Evolutionary conservation across 345 rosid species (phyloP), one percentile per base, ranked within the genome.

Genomic region (Ceriops decandra): DNA sequence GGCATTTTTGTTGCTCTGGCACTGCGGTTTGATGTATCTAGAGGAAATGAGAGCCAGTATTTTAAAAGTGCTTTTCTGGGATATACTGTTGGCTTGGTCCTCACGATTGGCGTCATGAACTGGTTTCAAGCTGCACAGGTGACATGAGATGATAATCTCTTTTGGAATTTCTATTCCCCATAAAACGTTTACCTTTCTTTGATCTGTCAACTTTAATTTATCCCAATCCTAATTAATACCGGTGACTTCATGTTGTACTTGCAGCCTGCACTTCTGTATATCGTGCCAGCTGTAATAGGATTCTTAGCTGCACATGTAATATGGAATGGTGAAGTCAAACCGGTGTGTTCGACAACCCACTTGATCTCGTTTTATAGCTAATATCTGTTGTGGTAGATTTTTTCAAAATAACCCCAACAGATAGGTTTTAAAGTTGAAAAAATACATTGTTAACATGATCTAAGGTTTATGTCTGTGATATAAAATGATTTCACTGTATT

Each of bases 51-150:
- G 35, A 82, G 85, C 80, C 99, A 92, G 61, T 95, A 95, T 75
- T 95, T 95, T 63, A 92, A 87, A 77, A 95, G 99, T 81, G 98
- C 99, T 15, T 92, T 92, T 74, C 62, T 90, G 20, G 99, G 99
- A 59, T 95, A 95, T 67, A 36, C 77, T 5, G 82, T 73, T 66
- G 99, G 99, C 31, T 54, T 95, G 57, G 75, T 95, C 63, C 93
- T 90, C 54, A 95, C 99, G 19, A 95, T 92, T 63, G 53, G 87
- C 58, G 98, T 92, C 72, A 95, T 95, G 99, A 95, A 95, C 86
- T 95, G 98, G 99, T 92, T 95, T 74, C 98, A 95, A 82, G 98
- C 99, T 57, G 98, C 99, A 21, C 99, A 95, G 96, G 99, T 86
- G 57, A 74, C 67, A 67, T n/a, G 27, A 6, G 56, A 64, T 24